phyloP scores from a whole-genome alignment of 306 rosid species.

The Citrullus mucosospermus region DNA sequence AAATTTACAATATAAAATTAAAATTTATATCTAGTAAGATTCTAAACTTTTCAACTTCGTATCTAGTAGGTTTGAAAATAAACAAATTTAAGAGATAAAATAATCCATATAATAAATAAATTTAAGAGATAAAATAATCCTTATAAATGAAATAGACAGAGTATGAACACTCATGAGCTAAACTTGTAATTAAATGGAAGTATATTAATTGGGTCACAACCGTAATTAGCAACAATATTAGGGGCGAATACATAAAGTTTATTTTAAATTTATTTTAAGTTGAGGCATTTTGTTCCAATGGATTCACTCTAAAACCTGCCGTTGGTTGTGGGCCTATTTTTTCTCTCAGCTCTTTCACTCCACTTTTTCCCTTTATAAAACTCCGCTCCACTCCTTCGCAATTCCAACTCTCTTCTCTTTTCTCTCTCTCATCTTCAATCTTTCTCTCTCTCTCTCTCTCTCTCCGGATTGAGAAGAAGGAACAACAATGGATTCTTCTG shows the following conservation, averaged over 20 bases:
- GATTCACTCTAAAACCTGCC: slow-evolving; percentile 2
- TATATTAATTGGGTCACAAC: background rate
- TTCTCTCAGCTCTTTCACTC: background rate
- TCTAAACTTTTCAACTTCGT: no score
- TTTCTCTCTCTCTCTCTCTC: background rate
- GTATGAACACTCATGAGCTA: no score
- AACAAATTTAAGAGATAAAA: no score
- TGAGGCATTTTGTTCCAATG: background rate
- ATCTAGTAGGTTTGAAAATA: no score
- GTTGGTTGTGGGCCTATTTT: background rate
- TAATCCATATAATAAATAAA: no score
- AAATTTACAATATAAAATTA: no score
- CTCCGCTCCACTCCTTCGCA: background rate
- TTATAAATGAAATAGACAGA: no score
- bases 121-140: no score
- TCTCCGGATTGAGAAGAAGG: background rate
- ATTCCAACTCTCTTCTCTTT: background rate
- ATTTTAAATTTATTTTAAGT: no score
- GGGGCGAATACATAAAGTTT: background rate
- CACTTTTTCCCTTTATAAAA: background rate
- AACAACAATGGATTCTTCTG: slow-evolving; percentile 28
- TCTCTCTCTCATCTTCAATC: background rate
- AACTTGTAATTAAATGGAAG: no score
- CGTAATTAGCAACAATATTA: background rate
- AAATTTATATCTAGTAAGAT: no score